phyloP scores from a whole-genome alignment of 2,329 filamentous ascomycete species.

The Beauveria scarabaeidicola region DNA sequence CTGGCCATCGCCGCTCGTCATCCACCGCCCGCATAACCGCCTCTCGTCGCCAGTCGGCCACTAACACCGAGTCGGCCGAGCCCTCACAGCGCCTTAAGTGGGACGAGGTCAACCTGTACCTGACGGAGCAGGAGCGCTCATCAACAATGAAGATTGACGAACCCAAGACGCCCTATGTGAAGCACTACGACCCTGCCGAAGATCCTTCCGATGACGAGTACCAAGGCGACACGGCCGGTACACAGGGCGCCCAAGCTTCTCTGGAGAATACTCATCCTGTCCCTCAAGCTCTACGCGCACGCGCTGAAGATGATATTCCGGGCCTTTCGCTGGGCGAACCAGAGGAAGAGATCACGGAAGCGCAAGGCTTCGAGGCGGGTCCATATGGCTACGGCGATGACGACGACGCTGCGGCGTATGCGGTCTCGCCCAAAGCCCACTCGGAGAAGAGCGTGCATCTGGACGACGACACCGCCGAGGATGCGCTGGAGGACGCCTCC shows the following conservation, averaged over 20 bases:
- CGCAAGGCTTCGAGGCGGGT: conserved; percentile 23
- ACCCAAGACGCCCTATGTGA: conserved; percentile 94
- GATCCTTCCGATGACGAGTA: conserved; percentile 78
- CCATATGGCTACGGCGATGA: neutral
- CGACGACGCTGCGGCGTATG: conserved; percentile 14
- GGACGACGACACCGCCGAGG: conserved; percentile 52
- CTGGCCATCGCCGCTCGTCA: conserved; percentile 78
- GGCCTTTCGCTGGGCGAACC: conserved; percentile 88
- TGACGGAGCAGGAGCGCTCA: conserved; percentile 91
- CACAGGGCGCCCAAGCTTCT: conserved; percentile 11
- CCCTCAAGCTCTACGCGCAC: conserved; percentile 29
- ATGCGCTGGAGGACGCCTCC: conserved; percentile 44
- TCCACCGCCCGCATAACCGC: conserved; percentile 52
- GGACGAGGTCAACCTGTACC: conserved; percentile 96
- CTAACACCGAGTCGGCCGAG: conserved; percentile 37
- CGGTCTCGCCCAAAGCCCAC: conserved; percentile 28
- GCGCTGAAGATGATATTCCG: conserved; percentile 69
- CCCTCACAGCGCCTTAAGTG: conserved; percentile 77
- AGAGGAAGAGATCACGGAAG: conserved; percentile 56
- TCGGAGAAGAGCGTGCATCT: conserved; percentile 71
- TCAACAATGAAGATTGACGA: conserved; percentile 99
- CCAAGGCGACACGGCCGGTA: conserved; percentile 20
- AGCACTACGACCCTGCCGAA: conserved; percentile 81
- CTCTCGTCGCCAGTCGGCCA: conserved; percentile 64
- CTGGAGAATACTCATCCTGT: conserved; percentile 21